Evolutionary conservation across 345 rosid genomes (phyloP).

Genomic region (Lenwebbia sp.): DNA sequence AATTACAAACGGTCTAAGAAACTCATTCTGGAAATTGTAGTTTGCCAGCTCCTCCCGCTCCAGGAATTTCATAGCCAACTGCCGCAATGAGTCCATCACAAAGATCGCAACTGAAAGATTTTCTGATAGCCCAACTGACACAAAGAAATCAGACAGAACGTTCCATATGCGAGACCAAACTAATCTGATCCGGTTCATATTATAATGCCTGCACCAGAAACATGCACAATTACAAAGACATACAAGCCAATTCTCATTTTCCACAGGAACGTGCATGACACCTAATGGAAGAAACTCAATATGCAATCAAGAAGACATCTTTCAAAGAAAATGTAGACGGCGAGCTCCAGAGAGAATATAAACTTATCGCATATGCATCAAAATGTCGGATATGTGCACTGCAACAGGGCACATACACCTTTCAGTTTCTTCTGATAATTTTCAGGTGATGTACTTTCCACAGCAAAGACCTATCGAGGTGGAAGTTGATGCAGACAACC

Average conservation of each 20-base stretch:
- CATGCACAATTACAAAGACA: not conserved
- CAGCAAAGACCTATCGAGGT: not conserved
- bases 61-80: conserved; percentile 92
- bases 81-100: conserved; percentile 96
- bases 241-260: not conserved
- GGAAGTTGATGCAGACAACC: not conserved
- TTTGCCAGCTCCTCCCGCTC: conserved; percentile 97
- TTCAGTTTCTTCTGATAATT: not conserved
- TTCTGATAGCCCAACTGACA: conserved; percentile 90
- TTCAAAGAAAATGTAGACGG: not conserved
- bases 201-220: conserved; percentile 73
- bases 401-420: not conserved
- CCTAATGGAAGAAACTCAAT: not conserved
- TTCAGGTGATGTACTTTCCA: not conserved
- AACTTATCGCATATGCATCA: not conserved
- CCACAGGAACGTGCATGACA: not conserved
- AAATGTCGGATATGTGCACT: not conserved
- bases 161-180: conserved; percentile 98
- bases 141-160: conserved; percentile 91
- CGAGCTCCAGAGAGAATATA: not conserved
- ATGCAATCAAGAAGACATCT: not conserved
- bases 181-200: conserved; percentile 94
- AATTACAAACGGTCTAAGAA: conserved; percentile 87
- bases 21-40: conserved; percentile 95
- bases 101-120: conserved; percentile 94